These are phyloP conservation scores for Lichtheimia corymbifera DNA, from an alignment of 371 early-diverging fungal species.

Conservation along the genomic window DNA sequence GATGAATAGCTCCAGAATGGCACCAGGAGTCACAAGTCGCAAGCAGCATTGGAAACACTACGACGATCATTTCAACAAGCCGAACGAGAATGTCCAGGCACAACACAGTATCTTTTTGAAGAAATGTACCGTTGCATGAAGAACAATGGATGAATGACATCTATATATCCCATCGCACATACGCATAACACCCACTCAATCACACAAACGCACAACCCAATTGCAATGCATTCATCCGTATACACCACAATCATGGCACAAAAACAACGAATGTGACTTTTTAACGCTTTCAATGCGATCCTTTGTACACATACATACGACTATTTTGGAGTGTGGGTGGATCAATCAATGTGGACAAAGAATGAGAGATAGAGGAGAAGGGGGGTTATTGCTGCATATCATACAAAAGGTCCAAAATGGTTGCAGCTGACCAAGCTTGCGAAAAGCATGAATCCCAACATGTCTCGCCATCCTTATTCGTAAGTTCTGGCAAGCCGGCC, in stretches of 20 bases:
- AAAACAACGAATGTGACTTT: too few relatives aligned
- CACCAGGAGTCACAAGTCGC: conserved; percentile 50
- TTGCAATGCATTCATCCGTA: background rate
- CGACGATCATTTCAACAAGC: conserved; percentile 62
- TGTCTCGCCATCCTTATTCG: conserved; percentile 81
- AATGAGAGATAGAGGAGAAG: too few relatives aligned
- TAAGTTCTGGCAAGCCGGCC: conserved; percentile 94
- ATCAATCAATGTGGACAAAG: too few relatives aligned
- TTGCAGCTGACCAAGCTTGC: conserved; percentile 94
- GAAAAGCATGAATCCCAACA: conserved; percentile 89
- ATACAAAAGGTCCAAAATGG: conserved; percentile 64
- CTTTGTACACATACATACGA: too few relatives aligned
- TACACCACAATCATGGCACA: background rate
- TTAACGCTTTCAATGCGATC: too few relatives aligned
- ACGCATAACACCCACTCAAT: background rate
- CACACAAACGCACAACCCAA: background rate
- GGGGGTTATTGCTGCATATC: conserved; percentile 15
- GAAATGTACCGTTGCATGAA: conserved; percentile 30
- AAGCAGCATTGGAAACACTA: conserved; percentile 57
- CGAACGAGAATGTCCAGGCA: conserved; percentile 65
- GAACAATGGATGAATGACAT: conserved; percentile 3
- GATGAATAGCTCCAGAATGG: conserved; percentile 44
- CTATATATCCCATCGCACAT: background rate
- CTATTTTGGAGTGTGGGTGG: too few relatives aligned
- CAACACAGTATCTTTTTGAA: conserved; percentile 57